Conservation (phyloP, 2,329 filamentous ascomycete genomes). For the Pseudocercospora fuligena region DNA sequence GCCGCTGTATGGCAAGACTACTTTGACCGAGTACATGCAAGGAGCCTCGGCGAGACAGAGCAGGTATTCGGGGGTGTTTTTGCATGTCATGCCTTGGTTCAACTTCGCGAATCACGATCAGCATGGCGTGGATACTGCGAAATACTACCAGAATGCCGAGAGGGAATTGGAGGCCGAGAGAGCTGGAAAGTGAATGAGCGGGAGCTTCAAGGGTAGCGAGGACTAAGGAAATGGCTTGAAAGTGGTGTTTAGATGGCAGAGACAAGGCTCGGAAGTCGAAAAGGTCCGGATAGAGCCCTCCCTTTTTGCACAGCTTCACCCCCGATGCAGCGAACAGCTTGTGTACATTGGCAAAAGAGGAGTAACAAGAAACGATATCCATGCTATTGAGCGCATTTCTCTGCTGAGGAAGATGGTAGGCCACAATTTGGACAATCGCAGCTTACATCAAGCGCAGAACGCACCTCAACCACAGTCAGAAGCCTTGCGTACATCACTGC, state of each 20-base stretch:
- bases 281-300: background rate
- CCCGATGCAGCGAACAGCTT: background rate
- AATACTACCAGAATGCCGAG: slow-evolving; percentile 97
- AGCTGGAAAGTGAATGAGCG: slow-evolving; percentile 31
- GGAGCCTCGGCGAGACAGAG: slow-evolving; percentile 92
- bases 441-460: background rate
- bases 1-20: slow-evolving; percentile 82
- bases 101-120: slow-evolving; percentile 97
- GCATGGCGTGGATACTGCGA: slow-evolving; percentile 96
- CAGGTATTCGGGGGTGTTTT: slow-evolving; percentile 82
- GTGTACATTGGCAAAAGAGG: background rate
- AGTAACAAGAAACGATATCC: background rate
- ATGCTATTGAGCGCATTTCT: background rate
- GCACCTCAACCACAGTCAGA: background rate
- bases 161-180: slow-evolving; percentile 85
- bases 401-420: background rate
- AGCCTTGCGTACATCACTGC: background rate
- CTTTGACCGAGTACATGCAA: slow-evolving; percentile 85
- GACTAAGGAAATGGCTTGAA: too few species aligned
- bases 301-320: background rate
- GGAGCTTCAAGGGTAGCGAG: background rate
- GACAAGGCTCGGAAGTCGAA: background rate
- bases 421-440: background rate
- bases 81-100: slow-evolving; percentile 90
- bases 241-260: background rate